A percentile compares a stretch with the other conserved stretches of the same genome.
These are phyloP conservation scores for Moniliophthora roreri DNA, from an alignment of 1,284 basidiomycete species.

Conservation along the genomic window DNA sequence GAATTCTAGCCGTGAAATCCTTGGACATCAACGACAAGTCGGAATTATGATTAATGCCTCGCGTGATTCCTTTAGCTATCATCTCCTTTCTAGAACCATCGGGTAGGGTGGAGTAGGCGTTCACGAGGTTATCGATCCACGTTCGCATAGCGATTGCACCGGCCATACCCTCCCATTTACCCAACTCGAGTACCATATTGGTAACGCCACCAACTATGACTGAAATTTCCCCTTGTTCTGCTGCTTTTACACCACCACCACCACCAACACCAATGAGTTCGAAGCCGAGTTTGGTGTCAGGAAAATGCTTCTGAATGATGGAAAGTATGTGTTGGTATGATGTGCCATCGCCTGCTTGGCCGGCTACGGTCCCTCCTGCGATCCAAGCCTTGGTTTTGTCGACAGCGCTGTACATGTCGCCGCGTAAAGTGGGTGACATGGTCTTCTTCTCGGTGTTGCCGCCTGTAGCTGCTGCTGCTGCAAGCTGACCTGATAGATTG, in stretches of 20 bases:
- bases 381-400: slow-evolving; percentile 46
- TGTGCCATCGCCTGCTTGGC: slow-evolving; percentile 49
- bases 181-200: slow-evolving; percentile 51
- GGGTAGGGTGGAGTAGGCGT: slow-evolving; percentile 30
- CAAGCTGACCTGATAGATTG: slow-evolving; percentile 38
- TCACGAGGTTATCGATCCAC: slow-evolving; percentile 45
- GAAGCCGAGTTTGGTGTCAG: slow-evolving; percentile 39
- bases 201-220: slow-evolving; percentile 48
- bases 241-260: no score
- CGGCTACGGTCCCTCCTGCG: slow-evolving; percentile 29
- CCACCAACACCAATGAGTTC: slow-evolving; percentile 43
- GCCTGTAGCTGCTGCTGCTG: slow-evolving; percentile 25
- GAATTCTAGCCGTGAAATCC: slow-evolving; percentile 49
- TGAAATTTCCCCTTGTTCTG: no score
- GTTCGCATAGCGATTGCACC: slow-evolving; percentile 53
- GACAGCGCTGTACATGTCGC: slow-evolving; percentile 44
- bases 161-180: slow-evolving; percentile 52
- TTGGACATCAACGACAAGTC: slow-evolving; percentile 47
- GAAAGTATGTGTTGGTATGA: slow-evolving; percentile 41
- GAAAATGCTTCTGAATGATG: slow-evolving; percentile 47
- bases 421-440: slow-evolving; percentile 44
- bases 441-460: slow-evolving; percentile 36
- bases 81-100: slow-evolving; percentile 32
- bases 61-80: slow-evolving; percentile 45
- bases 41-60: slow-evolving; percentile 45